Evolutionary conservation across 495 filamentous ascomycete species (phyloP).

Genomic region (Aspergillus egyptiacus): DNA sequence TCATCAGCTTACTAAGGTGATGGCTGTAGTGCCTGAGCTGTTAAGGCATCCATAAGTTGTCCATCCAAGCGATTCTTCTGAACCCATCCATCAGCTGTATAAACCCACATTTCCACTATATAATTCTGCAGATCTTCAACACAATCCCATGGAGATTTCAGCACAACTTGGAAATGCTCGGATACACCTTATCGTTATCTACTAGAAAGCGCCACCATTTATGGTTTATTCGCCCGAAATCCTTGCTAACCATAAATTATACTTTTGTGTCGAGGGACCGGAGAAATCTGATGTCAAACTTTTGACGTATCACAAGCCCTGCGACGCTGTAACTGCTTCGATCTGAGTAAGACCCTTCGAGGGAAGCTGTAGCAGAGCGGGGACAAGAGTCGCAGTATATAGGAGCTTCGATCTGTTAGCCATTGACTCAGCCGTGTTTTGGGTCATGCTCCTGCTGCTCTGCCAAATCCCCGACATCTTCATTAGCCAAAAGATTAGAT

Average conservation of each 20-base stretch:
- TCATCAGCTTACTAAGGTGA: neutral
- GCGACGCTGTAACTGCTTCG: constrained; percentile 4
- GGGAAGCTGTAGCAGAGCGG: neutral
- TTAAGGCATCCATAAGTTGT: too few relatives aligned
- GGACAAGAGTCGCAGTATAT: neutral
- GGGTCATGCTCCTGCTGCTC: constrained; percentile 1
- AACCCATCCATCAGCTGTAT: too few relatives aligned
- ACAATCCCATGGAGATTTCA: too few relatives aligned
- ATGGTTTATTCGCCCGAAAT: too few relatives aligned
- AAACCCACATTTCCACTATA: too few relatives aligned
- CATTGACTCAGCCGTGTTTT: constrained; percentile 2
- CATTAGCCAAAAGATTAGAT: neutral
- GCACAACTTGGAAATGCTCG: too few relatives aligned
- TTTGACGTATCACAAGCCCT: neutral
- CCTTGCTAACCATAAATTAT: too few relatives aligned
- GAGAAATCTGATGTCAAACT: constrained; percentile 1
- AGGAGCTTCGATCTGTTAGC: constrained; percentile 1
- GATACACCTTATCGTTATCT: neutral
- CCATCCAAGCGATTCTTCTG: too few relatives aligned
- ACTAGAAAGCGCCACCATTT: too few relatives aligned
- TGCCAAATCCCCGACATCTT: neutral
- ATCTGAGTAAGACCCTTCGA: neutral
- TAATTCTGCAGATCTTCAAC: too few relatives aligned
- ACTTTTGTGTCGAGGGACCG: neutral
- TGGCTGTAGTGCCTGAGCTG: neutral